Evolutionary conservation across 164 flowering plant species (phyloP).

Genomic region (Brasenia schreberi): DNA sequence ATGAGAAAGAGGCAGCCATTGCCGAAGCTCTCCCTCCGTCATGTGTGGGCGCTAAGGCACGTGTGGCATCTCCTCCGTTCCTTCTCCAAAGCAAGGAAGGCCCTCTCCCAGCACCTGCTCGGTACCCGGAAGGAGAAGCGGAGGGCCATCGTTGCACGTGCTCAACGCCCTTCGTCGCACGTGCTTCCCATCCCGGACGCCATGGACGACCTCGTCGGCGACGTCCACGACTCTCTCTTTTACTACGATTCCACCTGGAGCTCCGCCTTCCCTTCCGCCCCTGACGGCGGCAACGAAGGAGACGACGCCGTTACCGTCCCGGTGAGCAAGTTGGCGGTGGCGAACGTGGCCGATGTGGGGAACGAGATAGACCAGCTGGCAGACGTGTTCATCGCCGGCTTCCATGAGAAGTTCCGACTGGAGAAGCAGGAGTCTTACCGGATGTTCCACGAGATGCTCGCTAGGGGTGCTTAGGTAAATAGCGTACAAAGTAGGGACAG

Average conservation of each 20-base stretch:
- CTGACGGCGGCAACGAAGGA: slow-evolving; percentile 5
- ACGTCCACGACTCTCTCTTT: slow-evolving; percentile 5
- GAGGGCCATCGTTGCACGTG: slow-evolving; percentile 47
- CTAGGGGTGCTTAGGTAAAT: slow-evolving; percentile 47
- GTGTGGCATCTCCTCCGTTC: slow-evolving; percentile 33
- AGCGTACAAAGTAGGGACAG: background rate
- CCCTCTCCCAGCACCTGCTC: slow-evolving; percentile 19
- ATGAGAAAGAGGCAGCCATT: too few relatives aligned
- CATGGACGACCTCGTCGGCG: slow-evolving; percentile 9
- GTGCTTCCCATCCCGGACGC: slow-evolving; percentile 34
- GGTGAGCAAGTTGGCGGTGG: slow-evolving; percentile 17
- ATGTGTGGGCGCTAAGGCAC: slow-evolving; percentile 8
- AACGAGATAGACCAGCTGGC: slow-evolving; percentile 85
- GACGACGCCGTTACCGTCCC: slow-evolving; percentile 14
- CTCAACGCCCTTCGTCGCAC: slow-evolving; percentile 77
- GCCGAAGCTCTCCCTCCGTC: background rate
- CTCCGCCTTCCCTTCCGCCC: slow-evolving; percentile 11
- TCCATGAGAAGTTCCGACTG: slow-evolving; percentile 85
- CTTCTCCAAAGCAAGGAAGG: slow-evolving; percentile 36
- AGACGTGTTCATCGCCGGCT: slow-evolving; percentile 67
- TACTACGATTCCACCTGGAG: slow-evolving; percentile 65
- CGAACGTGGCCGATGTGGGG: slow-evolving; percentile 4
- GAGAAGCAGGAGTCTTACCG: slow-evolving; percentile 94
- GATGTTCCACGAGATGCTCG: slow-evolving; percentile 86
- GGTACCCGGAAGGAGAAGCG: slow-evolving; percentile 7